Conservation (phyloP, 768 basidiomycete genomes). For the Suillus alpinus region DNA sequence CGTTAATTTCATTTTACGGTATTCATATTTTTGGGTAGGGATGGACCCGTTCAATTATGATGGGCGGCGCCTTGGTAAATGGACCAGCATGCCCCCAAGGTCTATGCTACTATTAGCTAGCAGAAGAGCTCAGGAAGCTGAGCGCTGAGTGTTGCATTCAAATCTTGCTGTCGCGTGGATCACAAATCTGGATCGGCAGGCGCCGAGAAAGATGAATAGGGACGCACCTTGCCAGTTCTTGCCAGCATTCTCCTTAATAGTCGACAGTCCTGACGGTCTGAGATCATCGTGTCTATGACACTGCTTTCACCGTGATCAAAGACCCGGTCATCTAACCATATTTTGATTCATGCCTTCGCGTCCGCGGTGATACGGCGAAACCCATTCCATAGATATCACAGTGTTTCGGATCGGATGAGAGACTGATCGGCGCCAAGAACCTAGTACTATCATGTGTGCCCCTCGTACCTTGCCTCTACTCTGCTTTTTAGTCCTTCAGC, state of each 20-base stretch:
- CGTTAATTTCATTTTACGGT: constrained; percentile 6
- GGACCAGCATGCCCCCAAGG: too few species aligned
- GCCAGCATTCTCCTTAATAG: neutral
- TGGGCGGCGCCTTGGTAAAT: neutral
- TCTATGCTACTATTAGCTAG: neutral
- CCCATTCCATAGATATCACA: neutral
- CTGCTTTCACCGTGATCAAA: neutral
- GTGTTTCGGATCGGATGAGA: neutral
- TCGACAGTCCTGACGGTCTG: neutral
- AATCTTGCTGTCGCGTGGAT: neutral
- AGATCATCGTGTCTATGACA: neutral
- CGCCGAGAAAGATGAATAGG: neutral
- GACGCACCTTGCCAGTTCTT: neutral
- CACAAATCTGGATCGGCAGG: neutral
- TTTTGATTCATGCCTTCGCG: neutral
- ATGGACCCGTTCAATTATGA: neutral
- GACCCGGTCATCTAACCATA: neutral
- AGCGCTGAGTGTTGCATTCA: too few species aligned
- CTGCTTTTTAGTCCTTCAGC: constrained; percentile 54
- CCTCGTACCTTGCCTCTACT: constrained; percentile 34
- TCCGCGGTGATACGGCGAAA: neutral
- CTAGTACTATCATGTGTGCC: neutral
- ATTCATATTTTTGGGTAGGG: neutral
- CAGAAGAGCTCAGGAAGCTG: neutral
- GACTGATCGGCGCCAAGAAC: neutral